Evolutionary conservation across 495 filamentous ascomycete genomes (phyloP).

Genomic region (Aspergillus baeticus): DNA sequence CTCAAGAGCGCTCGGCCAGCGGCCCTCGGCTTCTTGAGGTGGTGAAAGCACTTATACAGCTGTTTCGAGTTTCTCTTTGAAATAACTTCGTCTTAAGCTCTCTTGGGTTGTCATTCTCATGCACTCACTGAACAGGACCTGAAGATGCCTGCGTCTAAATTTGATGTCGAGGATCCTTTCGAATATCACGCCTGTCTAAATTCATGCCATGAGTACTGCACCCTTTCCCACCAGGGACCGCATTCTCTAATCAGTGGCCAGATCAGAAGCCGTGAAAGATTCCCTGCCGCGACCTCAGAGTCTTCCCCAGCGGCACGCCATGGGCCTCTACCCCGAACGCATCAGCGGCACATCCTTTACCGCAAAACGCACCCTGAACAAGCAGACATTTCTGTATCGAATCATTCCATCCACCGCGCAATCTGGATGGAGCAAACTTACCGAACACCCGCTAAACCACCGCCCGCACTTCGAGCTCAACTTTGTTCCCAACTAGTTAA

Average conservation of each 20-base stretch:
- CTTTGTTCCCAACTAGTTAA: constrained; percentile 1
- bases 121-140: background rate
- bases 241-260: background rate
- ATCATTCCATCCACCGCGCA: constrained; percentile 7
- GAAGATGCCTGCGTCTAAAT: constrained; percentile 2
- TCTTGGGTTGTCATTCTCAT: too few relatives aligned
- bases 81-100: too few relatives aligned
- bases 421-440: background rate
- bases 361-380: constrained; percentile 6
- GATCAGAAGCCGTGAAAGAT: constrained; percentile 1
- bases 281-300: background rate
- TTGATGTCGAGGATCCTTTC: background rate
- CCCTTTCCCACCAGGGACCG: background rate
- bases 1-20: background rate
- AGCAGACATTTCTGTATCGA: constrained; percentile 9
- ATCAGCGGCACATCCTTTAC: constrained; percentile 8
- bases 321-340: constrained; percentile 7
- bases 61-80: too few relatives aligned
- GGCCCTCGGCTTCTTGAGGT: background rate
- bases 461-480: constrained; percentile 3
- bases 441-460: constrained; percentile 8
- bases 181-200: background rate
- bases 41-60: too few relatives aligned
- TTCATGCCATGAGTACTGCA: constrained; percentile 3
- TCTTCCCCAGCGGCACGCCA: constrained; percentile 1